These are phyloP conservation scores for Exophiala dermatitidis DNA, from an alignment of 2,329 filamentous ascomycete species.

Conservation along the genomic window DNA sequence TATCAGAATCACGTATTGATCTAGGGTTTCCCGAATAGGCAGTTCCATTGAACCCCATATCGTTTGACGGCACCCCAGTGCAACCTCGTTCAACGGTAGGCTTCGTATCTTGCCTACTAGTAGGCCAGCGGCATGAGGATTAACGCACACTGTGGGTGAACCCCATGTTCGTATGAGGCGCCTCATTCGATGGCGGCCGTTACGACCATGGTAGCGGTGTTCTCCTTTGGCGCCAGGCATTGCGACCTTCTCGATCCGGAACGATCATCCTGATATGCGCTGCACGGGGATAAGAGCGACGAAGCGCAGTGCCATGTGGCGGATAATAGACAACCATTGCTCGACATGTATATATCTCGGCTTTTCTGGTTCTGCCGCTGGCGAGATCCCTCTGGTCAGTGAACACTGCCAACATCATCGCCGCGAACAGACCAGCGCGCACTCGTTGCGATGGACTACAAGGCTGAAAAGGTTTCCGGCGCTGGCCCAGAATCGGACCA, in stretches of 20 bases:
- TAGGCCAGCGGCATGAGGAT: too few species aligned
- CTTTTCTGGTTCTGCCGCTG: too few species aligned
- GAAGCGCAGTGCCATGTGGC: not conserved
- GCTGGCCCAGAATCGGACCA: not conserved
- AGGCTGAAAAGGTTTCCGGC: not conserved
- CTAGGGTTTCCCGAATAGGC: not conserved
- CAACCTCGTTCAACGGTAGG: too few species aligned
- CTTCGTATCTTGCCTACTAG: too few species aligned
- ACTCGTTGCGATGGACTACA: not conserved
- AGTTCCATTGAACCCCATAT: not conserved
- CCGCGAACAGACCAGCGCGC: too few species aligned
- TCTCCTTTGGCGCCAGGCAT: constrained; percentile 1
- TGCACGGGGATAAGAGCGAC: not conserved
- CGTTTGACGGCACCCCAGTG: too few species aligned
- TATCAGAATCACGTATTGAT: not conserved
- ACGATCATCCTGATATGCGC: constrained; percentile 6
- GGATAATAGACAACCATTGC: constrained; percentile 1
- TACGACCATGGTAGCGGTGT: constrained; percentile 1
- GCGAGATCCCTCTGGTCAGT: too few species aligned
- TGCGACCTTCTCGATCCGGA: constrained; percentile 6
- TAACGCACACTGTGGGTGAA: not conserved
- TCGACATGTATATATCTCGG: too few species aligned
- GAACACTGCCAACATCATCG: too few species aligned
- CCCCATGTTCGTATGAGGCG: too few species aligned
- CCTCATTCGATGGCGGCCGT: too few species aligned